A percentile compares a stretch with the other conserved stretches of the same genome.
These are phyloP conservation scores for Alternaria triticina DNA, from an alignment of 2,329 filamentous ascomycete species.

Conservation along the genomic window DNA sequence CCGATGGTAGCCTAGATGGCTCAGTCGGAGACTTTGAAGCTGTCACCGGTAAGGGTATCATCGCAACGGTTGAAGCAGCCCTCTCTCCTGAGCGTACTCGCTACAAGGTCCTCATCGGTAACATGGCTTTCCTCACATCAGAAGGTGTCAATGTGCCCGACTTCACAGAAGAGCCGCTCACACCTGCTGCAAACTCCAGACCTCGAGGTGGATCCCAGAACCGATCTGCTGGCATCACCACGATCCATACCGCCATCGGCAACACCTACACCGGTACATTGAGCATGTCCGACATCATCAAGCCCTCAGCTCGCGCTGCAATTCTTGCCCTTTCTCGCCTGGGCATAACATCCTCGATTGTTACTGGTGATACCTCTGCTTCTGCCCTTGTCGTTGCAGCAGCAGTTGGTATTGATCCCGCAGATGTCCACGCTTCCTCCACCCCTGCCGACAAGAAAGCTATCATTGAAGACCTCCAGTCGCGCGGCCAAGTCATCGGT, in stretches of 20 bases:
- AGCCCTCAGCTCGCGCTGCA: conserved; percentile 80
- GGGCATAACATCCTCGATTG: conserved; percentile 86
- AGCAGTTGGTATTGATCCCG: conserved; percentile 77
- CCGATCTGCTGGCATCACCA: conserved; percentile 73
- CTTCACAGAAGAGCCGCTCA: conserved; percentile 59
- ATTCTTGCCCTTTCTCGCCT: conserved; percentile 83
- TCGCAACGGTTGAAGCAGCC: conserved; percentile 79
- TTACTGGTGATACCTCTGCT: conserved; percentile 88
- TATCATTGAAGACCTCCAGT: conserved; percentile 80
- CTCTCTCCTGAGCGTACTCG: conserved; percentile 70
- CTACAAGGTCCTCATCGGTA: conserved; percentile 84
- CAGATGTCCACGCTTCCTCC: conserved; percentile 83
- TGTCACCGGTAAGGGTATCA: conserved; percentile 83
- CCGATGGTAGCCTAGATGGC: conserved; percentile 79
- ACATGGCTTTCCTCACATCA: conserved; percentile 75
- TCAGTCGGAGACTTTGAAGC: conserved; percentile 85
- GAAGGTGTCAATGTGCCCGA: conserved; percentile 70
- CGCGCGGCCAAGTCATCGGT: conserved; percentile 75
- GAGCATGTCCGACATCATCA: conserved; percentile 87
- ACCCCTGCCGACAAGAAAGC: conserved; percentile 89
- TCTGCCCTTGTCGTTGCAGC: conserved; percentile 85
- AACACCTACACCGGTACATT: conserved; percentile 80
- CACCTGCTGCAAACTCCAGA: conserved; percentile 34
- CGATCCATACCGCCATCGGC: conserved; percentile 90
- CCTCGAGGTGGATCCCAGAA: conserved; percentile 48